These are phyloP conservation scores for Apiospora hydei DNA, from an alignment of 2,329 filamentous ascomycete species.

Conservation along the genomic window DNA sequence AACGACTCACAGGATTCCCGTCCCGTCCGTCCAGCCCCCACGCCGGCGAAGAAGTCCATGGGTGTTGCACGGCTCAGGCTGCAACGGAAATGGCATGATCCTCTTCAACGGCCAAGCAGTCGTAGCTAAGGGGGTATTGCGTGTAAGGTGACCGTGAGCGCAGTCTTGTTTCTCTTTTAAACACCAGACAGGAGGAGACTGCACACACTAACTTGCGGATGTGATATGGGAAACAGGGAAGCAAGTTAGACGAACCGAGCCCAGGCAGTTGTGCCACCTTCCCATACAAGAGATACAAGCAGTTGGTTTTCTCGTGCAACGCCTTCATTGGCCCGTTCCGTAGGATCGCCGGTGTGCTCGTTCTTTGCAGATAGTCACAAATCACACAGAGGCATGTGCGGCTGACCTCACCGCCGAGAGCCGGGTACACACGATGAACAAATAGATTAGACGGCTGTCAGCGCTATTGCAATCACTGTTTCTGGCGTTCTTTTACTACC, in stretches of 20 bases:
- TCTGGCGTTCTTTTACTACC: background rate
- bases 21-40: slow-evolving; percentile 13
- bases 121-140: too few relatives aligned
- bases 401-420: background rate
- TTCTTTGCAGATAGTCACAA: background rate
- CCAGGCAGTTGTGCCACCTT: slow-evolving; percentile 4
- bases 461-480: background rate
- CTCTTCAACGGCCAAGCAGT: background rate
- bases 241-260: background rate
- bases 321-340: background rate
- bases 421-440: background rate
- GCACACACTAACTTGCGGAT: background rate
- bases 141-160: background rate
- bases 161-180: background rate
- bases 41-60: background rate
- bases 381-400: background rate
- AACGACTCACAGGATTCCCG: slow-evolving; percentile 4
- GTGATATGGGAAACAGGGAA: background rate
- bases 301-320: background rate
- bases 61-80: background rate
- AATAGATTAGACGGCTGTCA: background rate
- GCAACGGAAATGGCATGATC: too few relatives aligned
- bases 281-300: background rate
- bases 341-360: background rate
- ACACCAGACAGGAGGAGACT: background rate